Conservation (phyloP, 2,329 filamentous ascomycete species). For the Diaporthe sp. region DNA sequence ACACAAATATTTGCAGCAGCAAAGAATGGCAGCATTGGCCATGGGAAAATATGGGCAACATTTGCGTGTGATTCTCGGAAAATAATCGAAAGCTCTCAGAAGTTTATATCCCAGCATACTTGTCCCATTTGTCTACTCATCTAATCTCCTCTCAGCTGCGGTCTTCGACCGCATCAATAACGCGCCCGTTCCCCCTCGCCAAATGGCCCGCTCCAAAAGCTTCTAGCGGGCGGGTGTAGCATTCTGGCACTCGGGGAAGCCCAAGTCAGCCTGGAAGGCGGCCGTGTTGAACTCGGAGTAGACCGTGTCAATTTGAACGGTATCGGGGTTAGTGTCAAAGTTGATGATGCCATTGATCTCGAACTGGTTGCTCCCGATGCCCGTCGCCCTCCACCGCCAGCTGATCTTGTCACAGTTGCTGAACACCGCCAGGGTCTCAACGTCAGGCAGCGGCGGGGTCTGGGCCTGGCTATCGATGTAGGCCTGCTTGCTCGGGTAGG, state of each 20-base stretch:
- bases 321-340: conserved; percentile 20
- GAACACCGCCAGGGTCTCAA: conserved; percentile 30
- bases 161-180: background rate
- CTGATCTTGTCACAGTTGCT: conserved; percentile 30
- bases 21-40: too few relatives aligned
- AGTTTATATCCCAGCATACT: background rate
- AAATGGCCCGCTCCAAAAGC: background rate
- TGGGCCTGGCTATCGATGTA: conserved; percentile 33
- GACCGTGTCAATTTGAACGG: conserved; percentile 32
- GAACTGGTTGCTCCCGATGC: conserved; percentile 28
- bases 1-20: background rate
- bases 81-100: background rate
- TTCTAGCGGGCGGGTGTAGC: background rate
- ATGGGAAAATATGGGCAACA: background rate
- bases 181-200: background rate
- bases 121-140: too few relatives aligned
- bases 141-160: background rate
- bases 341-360: conserved; percentile 33
- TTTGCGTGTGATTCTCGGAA: background rate
- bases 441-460: conserved; percentile 28
- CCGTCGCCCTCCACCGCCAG: conserved; percentile 34
- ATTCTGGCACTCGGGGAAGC: background rate
- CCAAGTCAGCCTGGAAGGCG: conserved; percentile 31
- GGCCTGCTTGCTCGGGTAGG: conserved; percentile 32
- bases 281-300: conserved; percentile 35